Conservation (phyloP, 73 alveolate species). For the Paramecium sonneborni region DNA sequence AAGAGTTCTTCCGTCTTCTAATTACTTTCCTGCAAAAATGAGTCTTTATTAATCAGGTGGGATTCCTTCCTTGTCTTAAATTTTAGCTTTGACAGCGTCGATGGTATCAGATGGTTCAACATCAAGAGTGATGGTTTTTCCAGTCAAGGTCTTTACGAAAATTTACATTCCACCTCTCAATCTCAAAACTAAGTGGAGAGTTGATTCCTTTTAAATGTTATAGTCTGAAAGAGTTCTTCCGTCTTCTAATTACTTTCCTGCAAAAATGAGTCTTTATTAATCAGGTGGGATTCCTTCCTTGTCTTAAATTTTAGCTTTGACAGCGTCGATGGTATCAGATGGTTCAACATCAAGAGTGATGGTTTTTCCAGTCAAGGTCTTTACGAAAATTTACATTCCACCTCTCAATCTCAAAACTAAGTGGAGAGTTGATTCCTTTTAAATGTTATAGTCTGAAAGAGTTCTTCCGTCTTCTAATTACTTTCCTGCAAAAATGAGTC, state of each 20-base stretch:
- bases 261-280: constrained; percentile 65
- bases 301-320: constrained; percentile 57
- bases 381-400: constrained; percentile 55
- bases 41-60: constrained; percentile 44
- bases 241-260: constrained; percentile 62
- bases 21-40: not conserved
- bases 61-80: constrained; percentile 45
- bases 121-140: constrained; percentile 29
- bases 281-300: constrained; percentile 67
- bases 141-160: constrained; percentile 4
- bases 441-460: constrained; percentile 55
- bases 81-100: not conserved
- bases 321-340: constrained; percentile 62
- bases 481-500: constrained; percentile 59
- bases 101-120: constrained; percentile 38
- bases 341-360: constrained; percentile 56
- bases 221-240: constrained; percentile 64
- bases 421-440: constrained; percentile 40
- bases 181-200: constrained; percentile 57
- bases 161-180: constrained; percentile 65
- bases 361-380: constrained; percentile 57
- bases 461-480: constrained; percentile 64
- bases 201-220: constrained; percentile 65
- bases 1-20: constrained; percentile 63
- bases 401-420: constrained; percentile 68